Percentiles rank a stretch among this genome's conserved stretches.
Conservation (phyloP, 2,329 filamentous ascomycete genomes). For the Simplicillium sp. region DNA sequence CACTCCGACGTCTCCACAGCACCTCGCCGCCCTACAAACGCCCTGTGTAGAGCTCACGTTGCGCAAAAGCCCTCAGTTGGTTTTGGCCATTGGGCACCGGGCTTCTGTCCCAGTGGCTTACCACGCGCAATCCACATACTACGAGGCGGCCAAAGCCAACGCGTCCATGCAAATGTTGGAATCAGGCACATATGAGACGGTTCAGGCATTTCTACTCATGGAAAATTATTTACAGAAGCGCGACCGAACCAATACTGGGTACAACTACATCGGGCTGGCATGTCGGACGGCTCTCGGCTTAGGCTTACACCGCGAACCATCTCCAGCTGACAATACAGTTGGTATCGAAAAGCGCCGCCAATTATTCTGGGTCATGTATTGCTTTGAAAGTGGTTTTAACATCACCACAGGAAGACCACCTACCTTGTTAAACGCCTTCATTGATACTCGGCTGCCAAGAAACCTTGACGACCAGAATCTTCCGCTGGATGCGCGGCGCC, state of each 20-base stretch:
- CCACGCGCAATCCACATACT: slow-evolving; percentile 12
- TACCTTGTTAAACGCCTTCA: no score
- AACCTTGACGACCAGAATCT: no score
- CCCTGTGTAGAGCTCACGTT: no score
- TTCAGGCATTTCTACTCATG: slow-evolving; percentile 29
- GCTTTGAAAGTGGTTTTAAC: slow-evolving; percentile 26
- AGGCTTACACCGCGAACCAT: slow-evolving; percentile 31
- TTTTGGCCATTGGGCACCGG: no score
- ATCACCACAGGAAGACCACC: no score
- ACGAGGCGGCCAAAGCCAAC: slow-evolving; percentile 14
- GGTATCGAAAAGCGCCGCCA: slow-evolving; percentile 18
- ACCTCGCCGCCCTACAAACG: no score
- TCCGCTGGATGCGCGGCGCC: slow-evolving; percentile 17
- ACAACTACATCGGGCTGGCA: slow-evolving; percentile 37
- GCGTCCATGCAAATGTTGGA: slow-evolving; percentile 30
- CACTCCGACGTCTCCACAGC: no score
- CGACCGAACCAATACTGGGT: slow-evolving; percentile 36
- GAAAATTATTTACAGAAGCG: slow-evolving; percentile 38
- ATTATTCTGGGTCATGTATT: slow-evolving; percentile 24
- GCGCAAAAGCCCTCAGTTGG: no score
- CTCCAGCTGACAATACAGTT: slow-evolving; percentile 13
- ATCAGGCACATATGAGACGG: slow-evolving; percentile 28
- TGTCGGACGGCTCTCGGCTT: slow-evolving; percentile 35
- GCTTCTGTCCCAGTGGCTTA: slow-evolving; percentile 5
- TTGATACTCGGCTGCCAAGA: no score